These are phyloP conservation scores for Suhomyces pyralidae DNA, from an alignment of 805 yeast genomes.

Conservation along the genomic window DNA sequence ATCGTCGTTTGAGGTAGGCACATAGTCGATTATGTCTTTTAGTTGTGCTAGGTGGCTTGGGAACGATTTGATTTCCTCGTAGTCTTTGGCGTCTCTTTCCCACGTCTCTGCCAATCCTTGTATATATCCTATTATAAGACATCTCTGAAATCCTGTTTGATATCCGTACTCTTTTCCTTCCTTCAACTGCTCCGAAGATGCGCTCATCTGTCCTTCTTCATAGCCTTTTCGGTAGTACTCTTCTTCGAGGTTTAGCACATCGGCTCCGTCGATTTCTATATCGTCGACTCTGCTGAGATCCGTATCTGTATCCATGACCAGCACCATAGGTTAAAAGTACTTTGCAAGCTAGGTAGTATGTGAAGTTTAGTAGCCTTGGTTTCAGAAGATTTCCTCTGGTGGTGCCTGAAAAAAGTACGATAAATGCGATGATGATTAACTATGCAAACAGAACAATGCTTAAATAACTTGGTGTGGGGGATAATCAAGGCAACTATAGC, in stretches of 20 bases:
- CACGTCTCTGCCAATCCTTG: conserved; percentile 47
- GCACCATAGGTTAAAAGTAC: too few species aligned
- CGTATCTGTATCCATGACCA: neutral
- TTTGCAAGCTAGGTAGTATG: neutral
- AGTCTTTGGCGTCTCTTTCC: conserved; percentile 17
- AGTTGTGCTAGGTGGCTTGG: conserved; percentile 26
- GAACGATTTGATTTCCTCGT: conserved; percentile 15
- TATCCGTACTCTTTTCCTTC: conserved; percentile 88
- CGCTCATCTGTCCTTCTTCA: conserved; percentile 64
- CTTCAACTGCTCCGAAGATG: conserved; percentile 52
- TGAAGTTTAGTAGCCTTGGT: neutral
- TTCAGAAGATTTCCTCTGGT: neutral
- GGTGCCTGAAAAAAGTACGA: neutral
- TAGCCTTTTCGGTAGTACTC: conserved; percentile 65
- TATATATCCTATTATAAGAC: conserved; percentile 66
- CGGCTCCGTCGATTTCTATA: conserved; percentile 13
- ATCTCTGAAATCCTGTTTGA: conserved; percentile 73
- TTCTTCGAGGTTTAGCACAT: conserved; percentile 57
- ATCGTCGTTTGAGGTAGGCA: conserved; percentile 44
- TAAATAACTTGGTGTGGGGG: neutral
- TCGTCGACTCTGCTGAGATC: neutral
- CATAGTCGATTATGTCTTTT: conserved; percentile 18
- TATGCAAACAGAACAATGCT: neutral
- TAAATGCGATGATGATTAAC: neutral
- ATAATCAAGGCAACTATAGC: neutral